Evolutionary conservation across 768 basidiomycete species (phyloP).

Genomic region (Naganishia friedmannii): DNA sequence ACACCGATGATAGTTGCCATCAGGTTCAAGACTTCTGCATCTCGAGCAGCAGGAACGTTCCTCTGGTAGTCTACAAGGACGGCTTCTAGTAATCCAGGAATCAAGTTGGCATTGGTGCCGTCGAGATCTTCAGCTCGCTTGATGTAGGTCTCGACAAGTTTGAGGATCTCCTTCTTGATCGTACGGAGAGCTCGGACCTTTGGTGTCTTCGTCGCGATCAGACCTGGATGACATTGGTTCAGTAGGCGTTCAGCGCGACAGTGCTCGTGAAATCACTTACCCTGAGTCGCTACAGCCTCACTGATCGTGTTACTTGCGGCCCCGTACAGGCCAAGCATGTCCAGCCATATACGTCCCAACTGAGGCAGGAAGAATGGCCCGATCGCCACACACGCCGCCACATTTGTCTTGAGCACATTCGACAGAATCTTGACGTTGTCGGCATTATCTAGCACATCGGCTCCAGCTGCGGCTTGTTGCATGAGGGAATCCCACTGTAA

Average conservation of each 20-base stretch:
- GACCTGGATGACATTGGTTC: constrained; percentile 56
- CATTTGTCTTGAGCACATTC: constrained; percentile 97
- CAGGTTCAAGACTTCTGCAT: constrained; percentile 94
- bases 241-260: neutral
- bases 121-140: constrained; percentile 96
- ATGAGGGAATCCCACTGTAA: constrained; percentile 92
- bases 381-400: constrained; percentile 93
- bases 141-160: constrained; percentile 95
- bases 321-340: constrained; percentile 97
- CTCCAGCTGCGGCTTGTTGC: constrained; percentile 86
- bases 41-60: constrained; percentile 87
- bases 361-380: constrained; percentile 98
- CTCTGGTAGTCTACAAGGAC: constrained; percentile 96
- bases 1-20: constrained; percentile 90
- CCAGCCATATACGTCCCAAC: constrained; percentile 88
- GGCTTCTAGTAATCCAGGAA: constrained; percentile 91
- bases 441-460: constrained; percentile 81
- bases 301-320: constrained; percentile 96
- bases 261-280: constrained; percentile 48
- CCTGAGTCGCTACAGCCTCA: constrained; percentile 82
- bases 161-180: constrained; percentile 97
- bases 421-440: constrained; percentile 96
- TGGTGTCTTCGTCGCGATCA: constrained; percentile 91
- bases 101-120: constrained; percentile 82
- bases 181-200: constrained; percentile 90